phyloP scores from a whole-genome alignment of 2,329 filamentous ascomycete species.

The Dactylellina sp. region DNA sequence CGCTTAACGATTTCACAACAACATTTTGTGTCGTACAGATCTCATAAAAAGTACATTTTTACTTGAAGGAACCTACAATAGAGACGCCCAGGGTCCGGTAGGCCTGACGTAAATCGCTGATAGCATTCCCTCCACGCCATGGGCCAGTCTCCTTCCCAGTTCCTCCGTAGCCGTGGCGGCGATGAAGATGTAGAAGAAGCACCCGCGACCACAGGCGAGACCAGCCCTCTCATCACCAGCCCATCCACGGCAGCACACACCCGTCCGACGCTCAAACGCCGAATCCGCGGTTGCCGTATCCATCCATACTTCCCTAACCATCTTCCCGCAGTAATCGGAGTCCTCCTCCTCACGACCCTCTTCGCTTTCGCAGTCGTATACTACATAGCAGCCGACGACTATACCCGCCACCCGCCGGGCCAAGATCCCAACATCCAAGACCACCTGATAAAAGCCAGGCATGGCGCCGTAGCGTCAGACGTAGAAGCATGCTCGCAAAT shows the following conservation, averaged over 20 bases:
- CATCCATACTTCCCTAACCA: background rate
- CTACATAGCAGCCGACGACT: constrained; percentile 7
- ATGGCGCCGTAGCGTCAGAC: constrained; percentile 59
- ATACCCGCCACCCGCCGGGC: background rate
- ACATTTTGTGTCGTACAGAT: background rate
- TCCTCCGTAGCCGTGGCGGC: background rate
- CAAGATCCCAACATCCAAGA: constrained; percentile 10
- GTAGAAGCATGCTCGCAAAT: constrained; percentile 59
- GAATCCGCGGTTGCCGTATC: background rate
- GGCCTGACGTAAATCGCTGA: too few relatives aligned
- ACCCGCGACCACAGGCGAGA: constrained; percentile 19
- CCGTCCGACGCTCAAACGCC: constrained; percentile 15
- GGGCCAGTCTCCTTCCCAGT: constrained; percentile 14
- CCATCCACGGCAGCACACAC: constrained; percentile 1
- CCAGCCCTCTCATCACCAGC: constrained; percentile 15
- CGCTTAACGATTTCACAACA: constrained; percentile 19
- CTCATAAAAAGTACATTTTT: too few relatives aligned
- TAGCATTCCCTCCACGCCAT: background rate
- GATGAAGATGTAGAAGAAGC: constrained; percentile 11
- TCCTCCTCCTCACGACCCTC: constrained; percentile 5
- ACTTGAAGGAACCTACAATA: too few relatives aligned
- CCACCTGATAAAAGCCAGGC: constrained; percentile 53
- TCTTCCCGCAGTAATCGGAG: too few relatives aligned
- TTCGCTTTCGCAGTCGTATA: constrained; percentile 12
- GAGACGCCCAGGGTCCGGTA: too few relatives aligned